Evolutionary conservation across 2,329 filamentous ascomycete genomes (phyloP), one percentile per base, ranked within the genome.

Genomic region (Fusarium proliferatum): DNA sequence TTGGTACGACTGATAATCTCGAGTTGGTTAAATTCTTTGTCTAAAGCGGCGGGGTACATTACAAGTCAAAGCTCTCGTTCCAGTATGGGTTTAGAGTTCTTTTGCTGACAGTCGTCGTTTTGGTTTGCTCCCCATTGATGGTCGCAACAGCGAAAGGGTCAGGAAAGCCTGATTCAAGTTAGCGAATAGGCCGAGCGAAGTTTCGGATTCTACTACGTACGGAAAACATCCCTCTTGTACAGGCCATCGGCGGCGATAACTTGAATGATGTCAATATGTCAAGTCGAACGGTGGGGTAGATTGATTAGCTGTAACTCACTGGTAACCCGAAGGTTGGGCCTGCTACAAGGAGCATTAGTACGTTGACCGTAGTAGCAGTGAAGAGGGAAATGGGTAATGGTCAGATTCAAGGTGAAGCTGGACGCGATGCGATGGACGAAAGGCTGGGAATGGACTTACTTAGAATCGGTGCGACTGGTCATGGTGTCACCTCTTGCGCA

Each of bases 1-100:
- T 92, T 96, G 69, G 94, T 96, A 81, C 90, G 90, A 87, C 96
- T 98, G 81, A 66, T 78, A 39, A 16, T 41, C 61, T 64, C 71
- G 60, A 76, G 75, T 63, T 52, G 39, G 39, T 33, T 33, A 56
- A 49, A 49, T 56, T 55, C 64, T 57, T 56, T 38, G 51, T 59
- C 58, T 58, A 45, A 52, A 49, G 53, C 71, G 69, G 60, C 43
- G 55, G 73, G 66, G 69, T 51, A 68, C 92, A 79, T 91, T 91
- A 98, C 96, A 99, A 93, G 84, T 99, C 96, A 86, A 99, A 99
- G 81, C 91, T 95, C 86, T 99, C 96, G 84, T 99, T 99, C 96
- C 96, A 99, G 83, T 99, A 99, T n/a, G 96, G 96, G 83, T 98
- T 98, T 83, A 99, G 86, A 16, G 96, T 98, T 85, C 96, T 93